Evolutionary conservation across 2,329 filamentous ascomycete genomes (phyloP).

Genomic region (Triangularia setosa): DNA sequence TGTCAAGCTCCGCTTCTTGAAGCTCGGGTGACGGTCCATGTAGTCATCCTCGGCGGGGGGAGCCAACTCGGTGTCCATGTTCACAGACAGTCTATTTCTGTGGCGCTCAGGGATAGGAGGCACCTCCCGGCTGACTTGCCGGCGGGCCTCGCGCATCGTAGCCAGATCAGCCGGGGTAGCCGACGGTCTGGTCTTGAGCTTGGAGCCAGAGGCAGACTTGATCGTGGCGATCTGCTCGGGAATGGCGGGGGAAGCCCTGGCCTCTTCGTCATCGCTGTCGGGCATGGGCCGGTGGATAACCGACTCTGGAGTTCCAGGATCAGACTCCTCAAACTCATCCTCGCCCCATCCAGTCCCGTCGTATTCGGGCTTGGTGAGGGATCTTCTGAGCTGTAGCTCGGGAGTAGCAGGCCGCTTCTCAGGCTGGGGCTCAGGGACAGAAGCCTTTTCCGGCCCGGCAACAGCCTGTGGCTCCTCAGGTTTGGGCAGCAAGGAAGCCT

Average conservation of each 20-base stretch:
- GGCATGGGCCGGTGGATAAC: constrained; percentile 75
- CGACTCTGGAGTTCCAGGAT: constrained; percentile 77
- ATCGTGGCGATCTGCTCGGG: constrained; percentile 85
- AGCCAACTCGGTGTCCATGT: constrained; percentile 39
- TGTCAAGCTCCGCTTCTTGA: constrained; percentile 79
- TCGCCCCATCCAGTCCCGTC: constrained; percentile 60
- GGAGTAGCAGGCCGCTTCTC: constrained; percentile 46
- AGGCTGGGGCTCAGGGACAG: constrained; percentile 36
- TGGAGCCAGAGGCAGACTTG: constrained; percentile 74
- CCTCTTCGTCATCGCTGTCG: constrained; percentile 39
- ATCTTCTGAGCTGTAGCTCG: constrained; percentile 35
- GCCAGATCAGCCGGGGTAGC: constrained; percentile 79
- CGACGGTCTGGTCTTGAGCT: constrained; percentile 83
- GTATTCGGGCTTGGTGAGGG: constrained; percentile 58
- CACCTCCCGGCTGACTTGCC: constrained; percentile 76
- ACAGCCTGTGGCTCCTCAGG: constrained; percentile 35
- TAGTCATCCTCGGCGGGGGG: constrained; percentile 38
- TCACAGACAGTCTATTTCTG: constrained; percentile 50
- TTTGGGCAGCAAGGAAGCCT: constrained; percentile 46
- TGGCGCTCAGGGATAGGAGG: constrained; percentile 61
- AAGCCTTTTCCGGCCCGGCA: constrained; percentile 33
- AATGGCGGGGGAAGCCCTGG: constrained; percentile 57
- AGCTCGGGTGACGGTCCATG: constrained; percentile 63
- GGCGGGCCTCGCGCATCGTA: constrained; percentile 80
- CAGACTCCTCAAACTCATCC: constrained; percentile 52